Evolutionary conservation across 2,329 filamentous ascomycete genomes (phyloP), one percentile per base, ranked within the genome.

Genomic region (Talaromyces amestolkiae): DNA sequence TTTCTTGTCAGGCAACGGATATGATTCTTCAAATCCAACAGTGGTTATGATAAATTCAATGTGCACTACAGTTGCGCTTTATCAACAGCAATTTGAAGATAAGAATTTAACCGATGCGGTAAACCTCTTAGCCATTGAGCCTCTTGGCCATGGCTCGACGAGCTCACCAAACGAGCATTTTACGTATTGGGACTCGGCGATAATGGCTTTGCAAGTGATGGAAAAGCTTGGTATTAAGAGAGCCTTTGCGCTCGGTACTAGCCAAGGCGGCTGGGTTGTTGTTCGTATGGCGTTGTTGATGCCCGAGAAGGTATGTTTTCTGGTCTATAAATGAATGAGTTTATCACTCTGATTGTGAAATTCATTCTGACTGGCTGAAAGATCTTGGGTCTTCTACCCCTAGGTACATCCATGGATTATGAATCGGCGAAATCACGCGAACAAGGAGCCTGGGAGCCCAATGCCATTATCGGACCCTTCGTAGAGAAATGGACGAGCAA

Each of bases 191-290:
- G 81, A 83, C 68, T 79, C 79, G 1, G 80, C 80, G 13, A 76
- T 78, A 59, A 82, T 86, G 79, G 79, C 80, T 13, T 43, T 73
- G 61, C 83, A 86, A 74, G 82, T 84, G 3, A 78, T 86, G 78
- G 79, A 84, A 49, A 77, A 76, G 19, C 65, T 82, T 15, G 74
- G 73, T 0, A 74, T 81, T 8, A 67, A 75, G 24, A 80, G 78
- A 68, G 71, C 39, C 13, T 41, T 41, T 41, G 39, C 39, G 39
- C 39, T 82, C n/a, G 81, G 82, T 0, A 83, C 81, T 10, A 81
- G 78, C 65, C 82, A 84, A 70, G 82, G 81, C 0, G 81, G 82
- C 1, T 84, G 81, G 81, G 78, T 84, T 19, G 77, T 77, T 1
- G 78, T 79, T 4, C 68, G 82, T 22, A 82, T 84, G 81, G 81